Base-by-base conservation (phyloP, 768 basidiomycete genomes). In the Amanita thiersii region DNA sequence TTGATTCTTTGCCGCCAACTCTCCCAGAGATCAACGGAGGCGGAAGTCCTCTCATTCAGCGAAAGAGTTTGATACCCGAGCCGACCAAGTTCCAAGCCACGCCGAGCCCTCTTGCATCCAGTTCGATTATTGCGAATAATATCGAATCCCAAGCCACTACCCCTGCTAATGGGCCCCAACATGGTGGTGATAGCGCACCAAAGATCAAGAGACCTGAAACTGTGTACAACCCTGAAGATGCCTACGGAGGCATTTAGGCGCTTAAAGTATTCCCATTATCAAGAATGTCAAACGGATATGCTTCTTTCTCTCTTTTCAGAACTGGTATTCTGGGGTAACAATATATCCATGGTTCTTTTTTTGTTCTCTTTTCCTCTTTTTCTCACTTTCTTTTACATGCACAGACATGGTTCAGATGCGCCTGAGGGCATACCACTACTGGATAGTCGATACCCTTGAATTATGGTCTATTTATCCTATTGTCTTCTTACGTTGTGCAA, bases 211-310 rank as follows among this genome's bases (percentile, higher is more conserved):
- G 75, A 37, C 73, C 74, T 9, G 57, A 63, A 15, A 77, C 77
- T 9, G 60, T 75, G 40, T 85, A 83, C 49, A 70, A 78, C 48
- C 70, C 72, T 24, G 75, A 76, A 20, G 82, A 86, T 48, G 80
- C 77, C 34, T 86, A 86, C 49, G 79, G 71, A 18, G 83, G 81
- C 21, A 73, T 85, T 55, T 84, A 61, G 69, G 33, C 30, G n/a
- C 18, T n/a, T 26, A 10, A 36, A n/a, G 19, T 19, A 3, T 36
- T 36, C 35, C 24, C 11, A 17, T 19, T 19, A 3, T 35, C 34
- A 17, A 14, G 20, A 19, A 14, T 14, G 2, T 15, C n/a, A n/a
- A n/a, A 15, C 14, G 5, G 4, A 15, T 35, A 9, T 19, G 34
- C 33, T 17, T 8, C 33, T 7, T 19, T 18, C n/a, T n/a, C 15